phyloP scores from a whole-genome alignment of 306 rosid species.

The Trifolium fragiferum region DNA sequence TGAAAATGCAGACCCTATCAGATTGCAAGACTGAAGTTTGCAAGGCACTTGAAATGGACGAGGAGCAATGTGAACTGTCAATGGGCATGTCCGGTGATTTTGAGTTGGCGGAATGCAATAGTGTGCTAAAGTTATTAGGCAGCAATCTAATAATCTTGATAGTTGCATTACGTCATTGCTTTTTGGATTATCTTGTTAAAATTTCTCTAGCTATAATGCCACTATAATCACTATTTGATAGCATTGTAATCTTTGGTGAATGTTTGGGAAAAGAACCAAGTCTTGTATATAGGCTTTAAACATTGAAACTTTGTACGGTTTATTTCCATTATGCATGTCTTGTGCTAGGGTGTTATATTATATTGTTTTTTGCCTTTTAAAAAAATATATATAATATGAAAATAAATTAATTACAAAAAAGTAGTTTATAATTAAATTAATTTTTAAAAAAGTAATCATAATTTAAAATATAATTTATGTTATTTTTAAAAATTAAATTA shows the following conservation, averaged over 20 bases:
- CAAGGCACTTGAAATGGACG: constrained; percentile 74
- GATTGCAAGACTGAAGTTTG: constrained; percentile 84
- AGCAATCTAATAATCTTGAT: constrained; percentile 6
- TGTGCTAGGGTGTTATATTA: too few species aligned
- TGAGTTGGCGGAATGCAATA: constrained; percentile 79
- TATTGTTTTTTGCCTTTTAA: too few species aligned
- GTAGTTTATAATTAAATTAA: too few species aligned
- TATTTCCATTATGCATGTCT: too few species aligned
- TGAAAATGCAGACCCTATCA: constrained; percentile 65
- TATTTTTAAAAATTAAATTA: too few species aligned
- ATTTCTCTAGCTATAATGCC: too few species aligned
- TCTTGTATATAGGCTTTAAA: too few species aligned
- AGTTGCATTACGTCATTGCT: constrained; percentile 17
- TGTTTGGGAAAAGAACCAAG: background rate
- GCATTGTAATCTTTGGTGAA: background rate
- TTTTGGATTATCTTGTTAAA: background rate
- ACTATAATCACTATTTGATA: background rate
- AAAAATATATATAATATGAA: too few species aligned
- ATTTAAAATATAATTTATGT: too few species aligned
- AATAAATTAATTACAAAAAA: too few species aligned
- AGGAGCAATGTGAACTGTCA: constrained; percentile 87
- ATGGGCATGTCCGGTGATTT: constrained; percentile 98
- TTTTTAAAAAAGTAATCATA: too few species aligned
- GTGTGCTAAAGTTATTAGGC: constrained; percentile 14
- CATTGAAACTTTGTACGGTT: too few species aligned